Evolutionary conservation across 805 yeast species (phyloP).

Genomic region (Zygoascus bituminiphila): DNA sequence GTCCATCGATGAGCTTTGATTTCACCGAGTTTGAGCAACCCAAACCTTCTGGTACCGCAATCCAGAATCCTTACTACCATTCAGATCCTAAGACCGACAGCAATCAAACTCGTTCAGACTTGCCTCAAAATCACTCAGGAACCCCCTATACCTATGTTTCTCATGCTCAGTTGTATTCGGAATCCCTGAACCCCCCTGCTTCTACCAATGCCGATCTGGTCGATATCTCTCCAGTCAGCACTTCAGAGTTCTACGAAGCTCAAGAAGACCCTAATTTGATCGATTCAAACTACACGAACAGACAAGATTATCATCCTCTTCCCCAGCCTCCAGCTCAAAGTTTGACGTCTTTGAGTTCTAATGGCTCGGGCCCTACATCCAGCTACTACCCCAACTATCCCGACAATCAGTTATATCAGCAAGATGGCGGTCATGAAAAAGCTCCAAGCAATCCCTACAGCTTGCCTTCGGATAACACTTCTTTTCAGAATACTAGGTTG

Average conservation of each 20-base stretch:
- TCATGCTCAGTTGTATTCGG: background rate
- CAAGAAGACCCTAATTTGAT: background rate
- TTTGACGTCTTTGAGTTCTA: background rate
- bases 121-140: too few species aligned
- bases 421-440: background rate
- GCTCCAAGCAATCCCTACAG: background rate
- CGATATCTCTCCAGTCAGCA: background rate
- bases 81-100: background rate
- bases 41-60: background rate
- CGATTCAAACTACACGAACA: background rate
- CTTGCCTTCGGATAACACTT: background rate
- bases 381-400: background rate
- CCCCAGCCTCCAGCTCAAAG: background rate
- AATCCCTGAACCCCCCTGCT: background rate
- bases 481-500: background rate
- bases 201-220: background rate
- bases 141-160: background rate
- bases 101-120: too few species aligned
- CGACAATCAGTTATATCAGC: background rate
- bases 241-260: slow-evolving; percentile 2
- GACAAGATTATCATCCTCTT: background rate
- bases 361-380: background rate
- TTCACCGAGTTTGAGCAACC: background rate
- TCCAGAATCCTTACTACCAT: background rate
- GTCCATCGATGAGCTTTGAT: background rate